A percentile compares a stretch with the other conserved stretches of the same genome.
These are phyloP conservation scores for Sporothrix brasiliensis DNA, from an alignment of 2,329 filamentous ascomycete species.

Conservation along the genomic window DNA sequence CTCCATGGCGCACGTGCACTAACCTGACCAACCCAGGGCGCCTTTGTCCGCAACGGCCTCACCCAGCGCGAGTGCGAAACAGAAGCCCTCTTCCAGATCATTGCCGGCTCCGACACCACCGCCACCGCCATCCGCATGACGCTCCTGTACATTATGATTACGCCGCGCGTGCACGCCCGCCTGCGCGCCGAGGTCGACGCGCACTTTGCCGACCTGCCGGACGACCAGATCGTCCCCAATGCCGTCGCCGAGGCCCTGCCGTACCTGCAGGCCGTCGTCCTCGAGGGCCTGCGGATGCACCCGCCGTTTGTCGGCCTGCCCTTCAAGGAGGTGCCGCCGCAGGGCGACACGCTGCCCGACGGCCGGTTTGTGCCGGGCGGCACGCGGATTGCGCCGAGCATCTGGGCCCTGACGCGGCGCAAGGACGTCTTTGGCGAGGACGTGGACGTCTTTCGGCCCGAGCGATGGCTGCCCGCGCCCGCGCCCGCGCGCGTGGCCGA, in stretches of 20 bases:
- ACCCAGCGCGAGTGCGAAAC: conserved; percentile 49
- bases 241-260: conserved; percentile 47
- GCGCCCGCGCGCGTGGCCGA: no score
- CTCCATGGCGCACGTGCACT: conserved; percentile 28
- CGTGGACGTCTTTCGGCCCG: conserved; percentile 50
- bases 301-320: conserved; percentile 47
- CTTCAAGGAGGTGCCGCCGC: conserved; percentile 43
- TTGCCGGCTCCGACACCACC: conserved; percentile 42
- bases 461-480: conserved; percentile 47
- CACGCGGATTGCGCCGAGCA: conserved; percentile 44
- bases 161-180: conserved; percentile 37
- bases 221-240: conserved; percentile 18
- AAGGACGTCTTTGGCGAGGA: conserved; percentile 46
- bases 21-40: conserved; percentile 39
- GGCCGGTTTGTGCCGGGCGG: conserved; percentile 51
- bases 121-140: conserved; percentile 40
- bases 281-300: conserved; percentile 53
- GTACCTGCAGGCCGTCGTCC: conserved; percentile 55
- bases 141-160: conserved; percentile 39
- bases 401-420: conserved; percentile 44
- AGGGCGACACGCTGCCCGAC: conserved; percentile 46
- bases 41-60: conserved; percentile 48
- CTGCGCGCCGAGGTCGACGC: conserved; percentile 46
- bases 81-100: conserved; percentile 48
- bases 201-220: conserved; percentile 36